Evolutionary conservation across 1,139 yeast species (phyloP).

Genomic region (Hansenula sp.): DNA sequence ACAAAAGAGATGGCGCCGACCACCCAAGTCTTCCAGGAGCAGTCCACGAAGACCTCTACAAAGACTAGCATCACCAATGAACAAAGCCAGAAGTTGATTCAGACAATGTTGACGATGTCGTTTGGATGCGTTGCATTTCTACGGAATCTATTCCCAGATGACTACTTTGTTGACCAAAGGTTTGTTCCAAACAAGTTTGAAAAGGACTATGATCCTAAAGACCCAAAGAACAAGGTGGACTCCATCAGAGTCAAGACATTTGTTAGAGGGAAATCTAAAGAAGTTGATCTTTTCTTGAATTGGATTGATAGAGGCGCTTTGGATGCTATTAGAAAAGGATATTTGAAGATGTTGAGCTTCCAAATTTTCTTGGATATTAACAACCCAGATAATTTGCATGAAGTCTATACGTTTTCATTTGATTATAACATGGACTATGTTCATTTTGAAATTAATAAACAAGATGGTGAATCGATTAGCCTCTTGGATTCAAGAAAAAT

Average conservation of each 20-base stretch:
- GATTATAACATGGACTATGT: slow-evolving; percentile 32
- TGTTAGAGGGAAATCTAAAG: slow-evolving; percentile 37
- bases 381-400: slow-evolving; percentile 36
- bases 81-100: slow-evolving; percentile 38
- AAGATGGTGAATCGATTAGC: slow-evolving; percentile 17
- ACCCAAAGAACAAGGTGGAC: slow-evolving; percentile 22
- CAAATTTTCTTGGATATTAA: slow-evolving; percentile 38
- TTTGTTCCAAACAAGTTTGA: slow-evolving; percentile 33
- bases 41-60: slow-evolving; percentile 2
- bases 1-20: neutral
- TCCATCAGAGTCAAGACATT: slow-evolving; percentile 43
- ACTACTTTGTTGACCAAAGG: slow-evolving; percentile 39
- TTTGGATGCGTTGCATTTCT: slow-evolving; percentile 50
- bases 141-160: slow-evolving; percentile 48
- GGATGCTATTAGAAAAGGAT: slow-evolving; percentile 38
- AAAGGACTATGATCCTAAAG: slow-evolving; percentile 22
- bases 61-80: slow-evolving; percentile 12
- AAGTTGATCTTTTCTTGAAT: slow-evolving; percentile 41
- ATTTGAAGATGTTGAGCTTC: slow-evolving; percentile 41
- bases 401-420: slow-evolving; percentile 46
- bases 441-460: slow-evolving; percentile 24
- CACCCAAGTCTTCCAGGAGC: slow-evolving; percentile 1
- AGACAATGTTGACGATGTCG: slow-evolving; percentile 42
- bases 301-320: slow-evolving; percentile 51
- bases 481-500: slow-evolving; percentile 33